Base-by-base conservation (phyloP, 2,329 filamentous ascomycete genomes). In the Pseudogymnoascus sp. region DNA sequence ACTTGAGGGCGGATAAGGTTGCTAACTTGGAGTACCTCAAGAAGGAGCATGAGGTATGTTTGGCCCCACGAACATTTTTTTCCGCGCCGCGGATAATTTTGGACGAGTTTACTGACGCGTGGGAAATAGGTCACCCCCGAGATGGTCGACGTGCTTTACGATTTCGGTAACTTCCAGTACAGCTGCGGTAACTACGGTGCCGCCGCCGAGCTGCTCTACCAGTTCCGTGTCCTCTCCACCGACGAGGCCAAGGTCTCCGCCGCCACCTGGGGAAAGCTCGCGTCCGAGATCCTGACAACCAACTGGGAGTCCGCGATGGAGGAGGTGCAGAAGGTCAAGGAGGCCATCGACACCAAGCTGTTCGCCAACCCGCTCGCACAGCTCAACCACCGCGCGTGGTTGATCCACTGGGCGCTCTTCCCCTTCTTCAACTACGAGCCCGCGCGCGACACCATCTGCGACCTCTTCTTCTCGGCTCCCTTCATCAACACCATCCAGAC, bases 401-500 rank as follows among this genome's bases (percentile, higher is more conserved):
- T 99, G 72, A 89, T 96, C 71, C 94, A 99, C 88, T 99, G 94
- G 92, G 87, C 90, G 52, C 87, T 99, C 65, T 99, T 97, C 85
- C 93, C 94, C 65, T 92, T 97, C 79, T 99, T 97, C 85, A 97
- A 99, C 86, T 88, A 90, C 79, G 93, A 97, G 72, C 83, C 86
- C 67, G 90, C 91, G 63, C 91, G 93, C 72, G 94, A 99, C 74
- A 85, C 86, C 69, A 84, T 99, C 70, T 90, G 94, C 73, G 94
- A 99, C 71, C 87, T 97, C 75, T 94, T 97, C 83, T 97, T 99
- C 85, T 95, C 89, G 67, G 89, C 92, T 67, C 85, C 91, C 70
- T 99, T 91, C 83, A 99, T 99, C 86, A 99, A 97, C 85, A 97
- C 93, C 71, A 97, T 99, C 76, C 94, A 99, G 83, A 97, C 94